A percentile compares a stretch with the other conserved stretches of the same genome.
phyloP scores from a whole-genome alignment of 2,329 filamentous ascomycete species.

The Aplosporella prunicola region DNA sequence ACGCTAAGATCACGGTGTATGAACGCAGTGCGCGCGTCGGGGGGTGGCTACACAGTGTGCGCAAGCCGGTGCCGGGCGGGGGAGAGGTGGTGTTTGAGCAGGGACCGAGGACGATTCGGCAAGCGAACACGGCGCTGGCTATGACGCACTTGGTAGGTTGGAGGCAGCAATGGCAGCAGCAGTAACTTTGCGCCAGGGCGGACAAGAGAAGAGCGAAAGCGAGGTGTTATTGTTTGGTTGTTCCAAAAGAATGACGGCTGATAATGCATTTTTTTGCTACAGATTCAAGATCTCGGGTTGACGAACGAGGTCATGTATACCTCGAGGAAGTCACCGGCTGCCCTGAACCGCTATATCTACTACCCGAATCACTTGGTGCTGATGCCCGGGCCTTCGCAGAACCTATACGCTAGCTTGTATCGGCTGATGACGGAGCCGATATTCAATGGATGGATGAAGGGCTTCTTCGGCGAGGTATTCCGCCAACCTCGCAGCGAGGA shows the following conservation, averaged over 20 bases:
- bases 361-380: conserved; percentile 72
- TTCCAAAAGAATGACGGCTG: not conserved
- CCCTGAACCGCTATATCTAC: conserved; percentile 69
- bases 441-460: conserved; percentile 19
- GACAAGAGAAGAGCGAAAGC: no score
- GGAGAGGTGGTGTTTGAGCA: conserved; percentile 64
- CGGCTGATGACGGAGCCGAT: not conserved
- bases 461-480: conserved; percentile 27
- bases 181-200: conserved; percentile 9
- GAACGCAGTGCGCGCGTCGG: conserved; percentile 63
- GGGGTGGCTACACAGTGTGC: conserved; percentile 71
- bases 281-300: conserved; percentile 52
- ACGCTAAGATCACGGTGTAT: conserved; percentile 68
- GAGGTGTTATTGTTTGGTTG: not conserved
- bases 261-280: no score
- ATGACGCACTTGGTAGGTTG: conserved; percentile 59
- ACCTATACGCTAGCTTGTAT: conserved; percentile 24
- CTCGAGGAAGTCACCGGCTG: conserved; percentile 40
- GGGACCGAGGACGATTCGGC: conserved; percentile 69
- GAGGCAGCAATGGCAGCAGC: no score
- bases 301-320: conserved; percentile 48
- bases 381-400: conserved; percentile 45
- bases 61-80: conserved; percentile 50
- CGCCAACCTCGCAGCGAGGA: conserved; percentile 17
- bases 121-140: conserved; percentile 49